Percentiles rank a stretch among this genome's conserved stretches.
These are phyloP conservation scores for Phytophthora syringae DNA, from an alignment of 352 stramenopile genomes.

Conservation along the genomic window DNA sequence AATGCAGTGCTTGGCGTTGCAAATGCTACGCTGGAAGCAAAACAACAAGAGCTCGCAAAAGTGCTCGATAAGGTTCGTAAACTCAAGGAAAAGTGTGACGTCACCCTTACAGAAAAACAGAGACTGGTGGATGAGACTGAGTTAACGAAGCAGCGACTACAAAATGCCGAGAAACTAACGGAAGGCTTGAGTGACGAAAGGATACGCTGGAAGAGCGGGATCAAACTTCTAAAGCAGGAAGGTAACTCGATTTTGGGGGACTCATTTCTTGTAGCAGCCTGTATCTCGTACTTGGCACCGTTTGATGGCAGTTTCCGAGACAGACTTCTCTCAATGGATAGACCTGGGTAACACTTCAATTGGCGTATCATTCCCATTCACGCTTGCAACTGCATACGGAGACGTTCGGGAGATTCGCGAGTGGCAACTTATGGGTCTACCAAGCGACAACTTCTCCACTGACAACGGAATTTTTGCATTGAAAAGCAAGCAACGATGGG, in stretches of 20 bases:
- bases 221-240: conserved; percentile 60
- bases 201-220: conserved; percentile 70
- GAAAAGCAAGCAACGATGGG: conserved; percentile 86
- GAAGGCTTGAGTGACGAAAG: conserved; percentile 74
- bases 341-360: conserved; percentile 7
- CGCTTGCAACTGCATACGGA: conserved; percentile 73
- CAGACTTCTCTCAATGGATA: conserved; percentile 47
- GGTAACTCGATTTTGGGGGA: conserved; percentile 59
- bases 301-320: conserved; percentile 61
- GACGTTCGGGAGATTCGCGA: conserved; percentile 85
- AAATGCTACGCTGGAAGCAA: conserved; percentile 71
- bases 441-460: conserved; percentile 88
- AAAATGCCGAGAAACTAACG: conserved; percentile 69
- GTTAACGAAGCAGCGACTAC: conserved; percentile 58
- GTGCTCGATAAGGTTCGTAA: conserved; percentile 58
- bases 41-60: conserved; percentile 69
- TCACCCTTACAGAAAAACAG: conserved; percentile 70
- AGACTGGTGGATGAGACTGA: conserved; percentile 68
- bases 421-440: conserved; percentile 90
- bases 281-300: conserved; percentile 66
- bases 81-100: conserved; percentile 72
- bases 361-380: conserved; percentile 53
- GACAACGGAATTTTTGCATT: conserved; percentile 93
- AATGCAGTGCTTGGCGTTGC: conserved; percentile 75
- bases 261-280: conserved; percentile 67